phyloP scores from a whole-genome alignment of 2,329 filamentous ascomycete species.

The Fusarium coffeatum region DNA sequence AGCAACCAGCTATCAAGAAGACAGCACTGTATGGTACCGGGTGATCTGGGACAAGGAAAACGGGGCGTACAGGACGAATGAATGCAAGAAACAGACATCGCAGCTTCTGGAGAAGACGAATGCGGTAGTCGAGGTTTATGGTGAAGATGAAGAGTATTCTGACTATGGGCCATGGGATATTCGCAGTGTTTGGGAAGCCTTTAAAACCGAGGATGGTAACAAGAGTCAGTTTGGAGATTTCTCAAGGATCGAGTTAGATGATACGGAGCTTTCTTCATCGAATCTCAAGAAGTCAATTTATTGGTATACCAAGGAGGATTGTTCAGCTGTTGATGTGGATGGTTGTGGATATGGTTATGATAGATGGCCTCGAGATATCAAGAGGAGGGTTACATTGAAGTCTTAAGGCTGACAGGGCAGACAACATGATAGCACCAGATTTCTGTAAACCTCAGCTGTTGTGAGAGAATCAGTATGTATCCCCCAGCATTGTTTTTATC shows the following conservation, averaged over 20 bases:
- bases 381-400: slow-evolving; percentile 5
- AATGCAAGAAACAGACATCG: slow-evolving; percentile 5
- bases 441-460: neutral
- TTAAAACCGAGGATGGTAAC: slow-evolving; percentile 3
- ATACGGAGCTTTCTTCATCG: neutral
- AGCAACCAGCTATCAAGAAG: slow-evolving; percentile 13
- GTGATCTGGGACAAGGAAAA: slow-evolving; percentile 17
- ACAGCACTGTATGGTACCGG: slow-evolving; percentile 20
- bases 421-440: neutral
- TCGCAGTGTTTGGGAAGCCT: slow-evolving; percentile 10
- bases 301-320: slow-evolving; percentile 17
- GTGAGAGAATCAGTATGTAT: neutral
- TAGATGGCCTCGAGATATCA: slow-evolving; percentile 13
- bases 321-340: slow-evolving; percentile 18
- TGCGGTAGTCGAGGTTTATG: slow-evolving; percentile 27
- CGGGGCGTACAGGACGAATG: neutral
- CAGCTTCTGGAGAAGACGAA: slow-evolving; percentile 16
- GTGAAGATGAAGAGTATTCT: neutral
- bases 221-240: neutral
- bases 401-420: neutral
- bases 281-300: slow-evolving; percentile 1
- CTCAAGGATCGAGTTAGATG: neutral
- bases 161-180: slow-evolving; percentile 25
- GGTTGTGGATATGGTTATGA: slow-evolving; percentile 13
- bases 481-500: neutral